Evolutionary conservation across 164 flowering plant species (phyloP).

Genomic region (Annona cherimola): DNA sequence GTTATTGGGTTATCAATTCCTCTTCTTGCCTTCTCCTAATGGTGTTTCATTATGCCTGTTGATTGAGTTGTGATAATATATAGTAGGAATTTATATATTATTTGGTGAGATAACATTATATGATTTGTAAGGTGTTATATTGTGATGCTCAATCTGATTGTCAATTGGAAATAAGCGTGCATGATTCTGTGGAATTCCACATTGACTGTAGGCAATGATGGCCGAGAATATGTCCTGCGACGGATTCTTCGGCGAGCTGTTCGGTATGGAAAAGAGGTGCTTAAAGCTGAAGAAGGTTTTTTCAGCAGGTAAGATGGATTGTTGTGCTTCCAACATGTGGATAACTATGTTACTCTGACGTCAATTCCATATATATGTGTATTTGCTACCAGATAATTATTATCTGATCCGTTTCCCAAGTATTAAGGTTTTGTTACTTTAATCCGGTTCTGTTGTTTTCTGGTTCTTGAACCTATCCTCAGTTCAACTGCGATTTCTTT

Average conservation of each 20-base stretch:
- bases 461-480: too few relatives aligned
- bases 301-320: conserved; percentile 62
- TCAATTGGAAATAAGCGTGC: background rate
- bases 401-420: background rate
- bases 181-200: background rate
- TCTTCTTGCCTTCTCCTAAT: too few relatives aligned
- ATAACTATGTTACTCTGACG: background rate
- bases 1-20: too few relatives aligned
- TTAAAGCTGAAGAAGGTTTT: conserved; percentile 88
- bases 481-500: too few relatives aligned
- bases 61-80: too few relatives aligned
- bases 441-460: too few relatives aligned
- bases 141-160: background rate
- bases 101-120: too few relatives aligned
- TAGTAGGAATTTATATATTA: too few relatives aligned
- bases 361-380: background rate
- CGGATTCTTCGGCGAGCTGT: conserved; percentile 99
- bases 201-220: conserved; percentile 74
- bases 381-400: background rate
- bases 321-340: background rate
- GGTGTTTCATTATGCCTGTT: too few relatives aligned
- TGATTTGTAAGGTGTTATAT: too few relatives aligned
- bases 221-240: conserved; percentile 93
- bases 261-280: conserved; percentile 92
- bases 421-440: too few relatives aligned